phyloP scores from a whole-genome alignment of 352 stramenopile species.

The Phytophthora nicotianae region DNA sequence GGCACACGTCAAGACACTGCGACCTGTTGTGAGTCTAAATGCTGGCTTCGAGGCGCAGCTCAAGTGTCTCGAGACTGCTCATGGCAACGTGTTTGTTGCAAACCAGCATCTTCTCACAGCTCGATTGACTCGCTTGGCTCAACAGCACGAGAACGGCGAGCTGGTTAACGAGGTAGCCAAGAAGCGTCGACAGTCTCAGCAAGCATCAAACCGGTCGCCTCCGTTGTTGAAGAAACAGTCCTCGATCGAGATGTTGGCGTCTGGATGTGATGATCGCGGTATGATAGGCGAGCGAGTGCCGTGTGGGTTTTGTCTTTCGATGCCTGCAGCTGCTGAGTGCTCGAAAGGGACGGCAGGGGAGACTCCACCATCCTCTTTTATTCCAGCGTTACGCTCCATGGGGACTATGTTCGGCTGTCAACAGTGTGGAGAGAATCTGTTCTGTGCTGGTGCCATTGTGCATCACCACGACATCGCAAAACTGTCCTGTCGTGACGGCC shows the following conservation, averaged over 20 bases:
- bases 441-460: conserved; percentile 69
- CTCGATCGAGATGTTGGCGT: conserved; percentile 32
- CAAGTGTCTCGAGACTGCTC: conserved; percentile 65
- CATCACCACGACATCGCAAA: conserved; percentile 30
- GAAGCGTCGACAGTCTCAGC: conserved; percentile 44
- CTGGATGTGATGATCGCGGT: conserved; percentile 55
- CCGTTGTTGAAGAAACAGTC: conserved; percentile 35
- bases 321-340: conserved; percentile 21
- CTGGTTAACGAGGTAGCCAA: conserved; percentile 34
- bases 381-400: conserved; percentile 77
- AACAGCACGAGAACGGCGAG: conserved; percentile 43
- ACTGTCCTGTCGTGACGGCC: neutral
- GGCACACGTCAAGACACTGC: conserved; percentile 54
- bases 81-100: conserved; percentile 73
- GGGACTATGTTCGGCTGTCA: conserved; percentile 71
- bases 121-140: conserved; percentile 40
- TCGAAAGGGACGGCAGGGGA: conserved; percentile 9
- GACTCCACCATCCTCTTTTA: conserved; percentile 42
- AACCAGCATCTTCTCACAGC: conserved; percentile 76
- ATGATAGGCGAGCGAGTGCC: conserved; percentile 66
- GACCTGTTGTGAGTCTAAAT: conserved; percentile 80
- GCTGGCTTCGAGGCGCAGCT: conserved; percentile 87
- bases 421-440: conserved; percentile 59
- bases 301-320: conserved; percentile 60
- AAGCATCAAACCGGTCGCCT: conserved; percentile 12